Base-by-base conservation (phyloP, 2,329 filamentous ascomycete genomes). In the Trichoderma simmonsii region DNA sequence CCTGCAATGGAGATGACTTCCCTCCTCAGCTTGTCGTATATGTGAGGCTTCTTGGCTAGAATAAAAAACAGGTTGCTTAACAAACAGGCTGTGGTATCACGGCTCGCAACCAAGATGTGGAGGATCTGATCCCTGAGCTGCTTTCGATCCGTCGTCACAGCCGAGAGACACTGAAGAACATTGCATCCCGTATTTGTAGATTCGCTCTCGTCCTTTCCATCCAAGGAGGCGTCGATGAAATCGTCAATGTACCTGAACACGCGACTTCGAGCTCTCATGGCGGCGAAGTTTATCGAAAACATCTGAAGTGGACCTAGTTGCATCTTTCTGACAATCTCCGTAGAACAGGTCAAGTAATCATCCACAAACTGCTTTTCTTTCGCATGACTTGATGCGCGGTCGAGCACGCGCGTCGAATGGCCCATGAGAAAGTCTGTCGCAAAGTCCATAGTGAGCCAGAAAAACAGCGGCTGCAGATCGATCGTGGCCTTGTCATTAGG, bases 141-240 rank as follows among this genome's bases (percentile, higher is more conserved):
- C 30, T 78, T 80, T 11, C 80, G 79, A 75, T 87, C 83, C 5
- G 81, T 77, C 2, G 83, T 83, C 30, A 83, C 78, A 39, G 82
- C 81, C n/a, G 83, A 85, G 26, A 90, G 78, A 48, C 86, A 85
- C 36, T 85, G 77, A n/a, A 89, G 77, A 72, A 89, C 86, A 24
- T 85, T 81, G 71, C 84, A 84, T n/a, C 79, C 73, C 57, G 61
- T 68, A 73, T 67, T 80, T 68, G 72, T 18, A 30, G 75, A 63
- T 11, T 76, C 72, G 3, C 73, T 34, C 14, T 68, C 48, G 26
- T 67, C 66, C 0, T 76, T 70, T 2, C 68, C 68, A 63, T 77
- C 64, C 60, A 80, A 75, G 1, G 83, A 80, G 6, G 78, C 75
- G 67, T 82, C 77, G n/a, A 86, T 83, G 56, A 85, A 86, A 39